Evolutionary conservation across 2,329 filamentous ascomycete species (phyloP).

Genomic region (Phaeosphaeria sp.): DNA sequence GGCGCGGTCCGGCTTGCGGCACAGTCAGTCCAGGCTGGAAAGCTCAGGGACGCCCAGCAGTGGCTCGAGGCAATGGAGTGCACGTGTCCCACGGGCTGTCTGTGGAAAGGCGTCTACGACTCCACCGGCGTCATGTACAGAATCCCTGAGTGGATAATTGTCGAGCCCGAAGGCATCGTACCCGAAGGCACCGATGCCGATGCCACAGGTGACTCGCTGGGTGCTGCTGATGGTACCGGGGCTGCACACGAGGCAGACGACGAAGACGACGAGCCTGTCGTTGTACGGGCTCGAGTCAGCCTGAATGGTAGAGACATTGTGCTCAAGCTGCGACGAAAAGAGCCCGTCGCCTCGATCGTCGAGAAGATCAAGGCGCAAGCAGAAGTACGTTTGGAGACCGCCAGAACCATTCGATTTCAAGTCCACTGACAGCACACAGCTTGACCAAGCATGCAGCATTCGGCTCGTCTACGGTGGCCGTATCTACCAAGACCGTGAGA

Average conservation of each 20-base stretch:
- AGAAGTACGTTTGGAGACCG: conserved; percentile 57
- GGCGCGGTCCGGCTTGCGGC: conserved; percentile 73
- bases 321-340: conserved; percentile 41
- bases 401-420: background rate
- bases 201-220: conserved; percentile 1
- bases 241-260: conserved; percentile 24
- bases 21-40: conserved; percentile 67
- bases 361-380: conserved; percentile 69
- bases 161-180: conserved; percentile 51
- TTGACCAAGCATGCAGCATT: conserved; percentile 66
- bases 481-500: conserved; percentile 72
- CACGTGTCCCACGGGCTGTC: conserved; percentile 53
- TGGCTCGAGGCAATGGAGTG: conserved; percentile 78
- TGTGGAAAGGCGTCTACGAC: conserved; percentile 54
- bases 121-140: conserved; percentile 52
- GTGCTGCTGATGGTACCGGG: conserved; percentile 32
- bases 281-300: conserved; percentile 48
- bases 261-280: conserved; percentile 30
- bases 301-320: conserved; percentile 47
- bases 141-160: conserved; percentile 54
- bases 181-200: conserved; percentile 29
- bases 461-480: conserved; percentile 82
- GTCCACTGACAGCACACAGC: conserved; percentile 42
- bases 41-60: conserved; percentile 68
- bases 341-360: conserved; percentile 70